These are phyloP conservation scores for Candida tropicalis DNA, from an alignment of 1,139 yeast species.

Conservation along the genomic window DNA sequence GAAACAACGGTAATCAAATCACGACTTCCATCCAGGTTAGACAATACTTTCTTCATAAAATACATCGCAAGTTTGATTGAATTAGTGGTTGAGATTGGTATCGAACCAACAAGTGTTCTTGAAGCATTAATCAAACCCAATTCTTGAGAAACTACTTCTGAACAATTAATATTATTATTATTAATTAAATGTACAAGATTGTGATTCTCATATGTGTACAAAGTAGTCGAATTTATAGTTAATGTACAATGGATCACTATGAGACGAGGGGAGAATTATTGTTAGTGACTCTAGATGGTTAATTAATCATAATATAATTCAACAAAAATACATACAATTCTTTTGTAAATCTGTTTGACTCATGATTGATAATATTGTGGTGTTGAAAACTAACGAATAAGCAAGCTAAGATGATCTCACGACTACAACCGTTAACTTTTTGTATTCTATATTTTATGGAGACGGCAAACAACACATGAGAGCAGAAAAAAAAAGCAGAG, in stretches of 20 bases:
- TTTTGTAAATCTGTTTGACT: slow-evolving; percentile 29
- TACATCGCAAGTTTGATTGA: slow-evolving; percentile 43
- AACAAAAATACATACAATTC: slow-evolving; percentile 32
- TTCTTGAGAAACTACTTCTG: slow-evolving; percentile 57
- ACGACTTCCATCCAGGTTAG: slow-evolving; percentile 46
- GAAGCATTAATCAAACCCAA: slow-evolving; percentile 55
- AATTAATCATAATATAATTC: not conserved
- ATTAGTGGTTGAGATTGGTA: slow-evolving; percentile 34
- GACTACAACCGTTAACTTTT: too few species aligned
- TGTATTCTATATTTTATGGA: not conserved
- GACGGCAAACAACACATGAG: not conserved
- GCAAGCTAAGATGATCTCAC: too few species aligned
- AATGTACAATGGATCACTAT: slow-evolving; percentile 48
- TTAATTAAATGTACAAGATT: slow-evolving; percentile 17
- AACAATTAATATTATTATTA: slow-evolving; percentile 48
- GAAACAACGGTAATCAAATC: slow-evolving; percentile 54
- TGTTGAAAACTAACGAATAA: not conserved
- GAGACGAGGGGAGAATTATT: too few species aligned
- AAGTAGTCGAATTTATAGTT: slow-evolving; percentile 56
- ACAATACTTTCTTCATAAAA: slow-evolving; percentile 49
- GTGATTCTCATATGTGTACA: slow-evolving; percentile 56
- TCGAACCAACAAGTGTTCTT: slow-evolving; percentile 47
- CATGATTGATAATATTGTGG: slow-evolving; percentile 15
- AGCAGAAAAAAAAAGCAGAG: not conserved
- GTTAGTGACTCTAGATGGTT: too few species aligned